A percentile compares a stretch with the other conserved stretches of the same genome.
Evolutionary conservation across 352 stramenopile genomes (phyloP).

Genomic region (Phytophthora pluvialis): DNA sequence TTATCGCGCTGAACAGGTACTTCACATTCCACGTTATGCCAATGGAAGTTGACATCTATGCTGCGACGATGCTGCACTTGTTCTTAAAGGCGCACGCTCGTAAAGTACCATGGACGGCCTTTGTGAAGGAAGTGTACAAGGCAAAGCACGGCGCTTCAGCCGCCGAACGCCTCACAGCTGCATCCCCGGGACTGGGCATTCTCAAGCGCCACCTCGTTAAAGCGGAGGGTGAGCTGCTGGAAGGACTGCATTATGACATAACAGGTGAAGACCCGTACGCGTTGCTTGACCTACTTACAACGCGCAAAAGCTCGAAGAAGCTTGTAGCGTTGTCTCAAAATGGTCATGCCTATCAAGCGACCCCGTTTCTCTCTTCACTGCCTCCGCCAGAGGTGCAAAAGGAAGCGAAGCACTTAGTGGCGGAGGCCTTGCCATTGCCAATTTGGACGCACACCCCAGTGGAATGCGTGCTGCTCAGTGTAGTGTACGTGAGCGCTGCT

Average conservation of each 20-base stretch:
- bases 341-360: slow-evolving; percentile 13
- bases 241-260: slow-evolving; percentile 80
- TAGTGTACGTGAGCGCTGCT: slow-evolving; percentile 73
- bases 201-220: slow-evolving; percentile 67
- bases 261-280: slow-evolving; percentile 72
- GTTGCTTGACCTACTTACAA: slow-evolving; percentile 73
- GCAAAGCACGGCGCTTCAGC: slow-evolving; percentile 47
- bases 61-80: slow-evolving; percentile 74
- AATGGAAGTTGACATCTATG: slow-evolving; percentile 71
- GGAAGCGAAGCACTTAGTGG: slow-evolving; percentile 72
- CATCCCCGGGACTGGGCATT: slow-evolving; percentile 58
- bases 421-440: slow-evolving; percentile 54
- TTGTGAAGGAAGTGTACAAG: slow-evolving; percentile 78
- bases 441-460: slow-evolving; percentile 71
- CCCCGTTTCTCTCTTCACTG: slow-evolving; percentile 26
- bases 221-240: slow-evolving; percentile 65
- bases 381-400: slow-evolving; percentile 61
- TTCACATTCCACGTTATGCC: slow-evolving; percentile 80
- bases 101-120: slow-evolving; percentile 62
- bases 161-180: slow-evolving; percentile 26
- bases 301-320: slow-evolving; percentile 54
- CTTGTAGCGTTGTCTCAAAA: slow-evolving; percentile 23
- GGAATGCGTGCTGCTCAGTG: slow-evolving; percentile 72
- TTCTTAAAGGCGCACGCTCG: slow-evolving; percentile 78
- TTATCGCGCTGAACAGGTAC: slow-evolving; percentile 81